phyloP scores from a whole-genome alignment of 2,329 filamentous ascomycete genomes.

The Claviceps sp. region DNA sequence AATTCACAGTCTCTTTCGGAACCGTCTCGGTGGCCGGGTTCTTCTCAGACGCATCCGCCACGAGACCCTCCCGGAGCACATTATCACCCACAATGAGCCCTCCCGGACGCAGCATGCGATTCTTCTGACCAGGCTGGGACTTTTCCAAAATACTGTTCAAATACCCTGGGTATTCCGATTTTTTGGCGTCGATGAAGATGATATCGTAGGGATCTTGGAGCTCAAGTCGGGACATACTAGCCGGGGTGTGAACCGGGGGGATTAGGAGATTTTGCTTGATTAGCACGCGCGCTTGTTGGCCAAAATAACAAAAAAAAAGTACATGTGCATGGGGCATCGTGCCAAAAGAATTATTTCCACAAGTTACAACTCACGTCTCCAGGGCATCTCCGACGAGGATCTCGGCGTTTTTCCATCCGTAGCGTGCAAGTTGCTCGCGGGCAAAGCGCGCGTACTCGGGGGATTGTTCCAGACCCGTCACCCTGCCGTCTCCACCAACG shows the following conservation, averaged over 20 bases:
- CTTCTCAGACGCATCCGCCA: conserved; percentile 21
- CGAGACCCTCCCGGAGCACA: conserved; percentile 33
- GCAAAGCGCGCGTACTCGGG: conserved; percentile 1
- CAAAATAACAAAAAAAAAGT: neutral
- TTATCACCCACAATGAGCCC: conserved; percentile 43
- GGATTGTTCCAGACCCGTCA: conserved; percentile 3
- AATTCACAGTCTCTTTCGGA: conserved; percentile 2
- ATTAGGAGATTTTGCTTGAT: no score
- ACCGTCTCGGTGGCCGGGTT: conserved; percentile 2
- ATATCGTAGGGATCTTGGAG: conserved; percentile 32
- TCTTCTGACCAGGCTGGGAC: conserved; percentile 23
- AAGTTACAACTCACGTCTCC: conserved; percentile 1
- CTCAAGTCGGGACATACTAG: conserved; percentile 18
- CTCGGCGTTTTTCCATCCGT: neutral
- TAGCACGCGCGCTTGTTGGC: no score
- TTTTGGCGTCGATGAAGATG: conserved; percentile 41
- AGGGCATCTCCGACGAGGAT: neutral
- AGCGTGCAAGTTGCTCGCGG: neutral
- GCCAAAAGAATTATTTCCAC: neutral
- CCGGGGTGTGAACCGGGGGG: neutral
- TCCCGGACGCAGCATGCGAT: conserved; percentile 32
- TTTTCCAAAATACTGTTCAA: conserved; percentile 29
- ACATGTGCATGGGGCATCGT: no score
- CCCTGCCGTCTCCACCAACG: neutral
- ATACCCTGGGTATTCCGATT: conserved; percentile 36